These are phyloP conservation scores for Colletotrichum tropicicola DNA, from an alignment of 2,329 filamentous ascomycete species.

Conservation along the genomic window DNA sequence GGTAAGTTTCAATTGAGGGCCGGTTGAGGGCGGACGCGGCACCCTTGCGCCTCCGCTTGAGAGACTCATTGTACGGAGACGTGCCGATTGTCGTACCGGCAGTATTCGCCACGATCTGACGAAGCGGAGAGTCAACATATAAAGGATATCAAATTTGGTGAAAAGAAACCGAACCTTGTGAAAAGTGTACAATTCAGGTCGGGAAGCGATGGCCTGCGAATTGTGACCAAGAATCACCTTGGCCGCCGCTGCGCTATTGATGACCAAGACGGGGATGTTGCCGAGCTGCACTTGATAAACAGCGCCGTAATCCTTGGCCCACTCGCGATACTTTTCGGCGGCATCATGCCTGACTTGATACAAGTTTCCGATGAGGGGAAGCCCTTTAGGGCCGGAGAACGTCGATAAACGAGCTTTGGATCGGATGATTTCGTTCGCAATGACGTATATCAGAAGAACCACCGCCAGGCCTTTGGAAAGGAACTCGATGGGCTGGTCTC, in stretches of 20 bases:
- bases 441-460: slow-evolving; percentile 51
- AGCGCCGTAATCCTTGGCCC: slow-evolving; percentile 39
- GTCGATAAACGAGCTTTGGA: slow-evolving; percentile 51
- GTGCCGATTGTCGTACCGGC: slow-evolving; percentile 63
- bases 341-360: slow-evolving; percentile 61
- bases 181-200: slow-evolving; percentile 71
- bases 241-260: slow-evolving; percentile 73
- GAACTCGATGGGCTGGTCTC: slow-evolving; percentile 34
- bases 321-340: slow-evolving; percentile 38
- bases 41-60: slow-evolving; percentile 71
- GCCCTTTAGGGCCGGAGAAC: slow-evolving; percentile 56
- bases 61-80: slow-evolving; percentile 74
- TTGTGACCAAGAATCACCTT: slow-evolving; percentile 72
- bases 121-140: neutral
- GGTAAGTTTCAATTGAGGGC: slow-evolving; percentile 71
- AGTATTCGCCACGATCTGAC: slow-evolving; percentile 54
- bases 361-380: slow-evolving; percentile 65
- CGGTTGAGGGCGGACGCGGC: slow-evolving; percentile 73
- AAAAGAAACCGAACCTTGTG: slow-evolving; percentile 44
- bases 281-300: slow-evolving; percentile 45
- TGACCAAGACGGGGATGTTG: slow-evolving; percentile 69
- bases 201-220: slow-evolving; percentile 71
- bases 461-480: neutral
- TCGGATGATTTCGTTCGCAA: slow-evolving; percentile 58
- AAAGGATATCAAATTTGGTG: too few species aligned